Conservation (phyloP, 148 eudicot genomes). For the Cornus suecica region DNA sequence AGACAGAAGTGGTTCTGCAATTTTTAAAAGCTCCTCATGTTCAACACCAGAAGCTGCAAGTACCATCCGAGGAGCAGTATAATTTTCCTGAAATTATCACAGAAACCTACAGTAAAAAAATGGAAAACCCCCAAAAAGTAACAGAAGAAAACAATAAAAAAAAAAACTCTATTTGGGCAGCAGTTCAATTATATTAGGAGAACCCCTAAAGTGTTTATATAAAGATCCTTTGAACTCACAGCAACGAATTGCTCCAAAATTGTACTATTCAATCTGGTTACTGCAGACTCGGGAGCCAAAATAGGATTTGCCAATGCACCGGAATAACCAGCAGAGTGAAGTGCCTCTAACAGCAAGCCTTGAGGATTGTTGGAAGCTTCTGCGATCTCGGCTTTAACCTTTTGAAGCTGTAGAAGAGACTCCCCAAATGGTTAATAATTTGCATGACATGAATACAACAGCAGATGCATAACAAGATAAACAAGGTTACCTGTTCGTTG, state of each 20-base stretch:
- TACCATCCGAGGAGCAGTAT: constrained; percentile 85
- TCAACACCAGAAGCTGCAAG: constrained; percentile 98
- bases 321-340: constrained; percentile 85
- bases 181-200: neutral
- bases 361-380: constrained; percentile 83
- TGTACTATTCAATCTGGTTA: constrained; percentile 52
- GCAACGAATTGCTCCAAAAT: constrained; percentile 72
- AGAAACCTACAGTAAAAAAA: constrained; percentile 4
- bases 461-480: neutral
- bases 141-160: constrained; percentile 2
- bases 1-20: constrained; percentile 83
- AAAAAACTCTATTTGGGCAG: neutral
- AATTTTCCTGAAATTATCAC: constrained; percentile 57
- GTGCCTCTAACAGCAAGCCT: constrained; percentile 74
- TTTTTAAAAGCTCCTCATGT: constrained; percentile 67
- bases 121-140: neutral
- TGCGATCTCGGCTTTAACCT: constrained; percentile 67
- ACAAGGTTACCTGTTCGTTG: constrained; percentile 72
- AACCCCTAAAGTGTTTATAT: neutral
- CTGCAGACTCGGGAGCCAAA: constrained; percentile 75
- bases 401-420: constrained; percentile 51
- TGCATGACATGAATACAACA: neutral
- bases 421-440: neutral
- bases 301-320: constrained; percentile 76
- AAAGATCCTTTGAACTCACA: constrained; percentile 45